Evolutionary conservation across 345 rosid species (phyloP), one percentile per base, ranked within the genome.

Genomic region (Citrus medica): DNA sequence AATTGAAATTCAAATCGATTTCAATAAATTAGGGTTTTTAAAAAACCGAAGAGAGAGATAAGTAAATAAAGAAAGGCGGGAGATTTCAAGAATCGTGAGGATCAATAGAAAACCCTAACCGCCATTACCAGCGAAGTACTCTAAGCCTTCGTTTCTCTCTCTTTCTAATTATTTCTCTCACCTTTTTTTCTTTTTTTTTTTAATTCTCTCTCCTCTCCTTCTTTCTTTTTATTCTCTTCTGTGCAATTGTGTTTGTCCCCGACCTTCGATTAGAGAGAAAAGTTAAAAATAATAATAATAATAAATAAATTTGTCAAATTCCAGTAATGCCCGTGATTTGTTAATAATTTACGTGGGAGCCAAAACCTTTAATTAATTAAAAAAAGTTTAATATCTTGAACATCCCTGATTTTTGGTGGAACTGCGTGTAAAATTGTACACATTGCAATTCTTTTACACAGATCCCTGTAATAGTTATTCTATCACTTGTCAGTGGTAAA

Each of bases 61-160:
- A 68, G 81, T 33, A 78, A 76, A 76, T 4, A 48, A 70, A 63
- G 8, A 76, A 42, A 72, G 68, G 83, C 78, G 85, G 83, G 80
- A 83, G 78, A 63, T 76, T 79, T 67, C 58, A 21, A 75, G 61
- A 53, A 76, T 33, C 73, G 10, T 10, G 64, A 69, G 75, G 79
- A 85, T 85, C 86, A 87, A 64, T 76, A 77, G 85, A 76, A 84
- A 90, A 83, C 92, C 91, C 89, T 84, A 90, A 90, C 86, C 79
- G 84, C 90, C 92, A 88, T 85, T 83, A 73, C 81, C 87, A 78
- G 27, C 78, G 83, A 80, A 28, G 73, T 59, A 69, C 24, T 56
- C 46, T 40, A 78, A 82, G 79, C 81, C 78, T 88, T 78, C 81
- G 81, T 68, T 79, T 73, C 75, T 48, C 68, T 79, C 79, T 84